Evolutionary conservation across 108 stramenopile genomes (phyloP), one percentile per base, ranked within the genome.

Genomic region (Fragilaria crotonensis): DNA sequence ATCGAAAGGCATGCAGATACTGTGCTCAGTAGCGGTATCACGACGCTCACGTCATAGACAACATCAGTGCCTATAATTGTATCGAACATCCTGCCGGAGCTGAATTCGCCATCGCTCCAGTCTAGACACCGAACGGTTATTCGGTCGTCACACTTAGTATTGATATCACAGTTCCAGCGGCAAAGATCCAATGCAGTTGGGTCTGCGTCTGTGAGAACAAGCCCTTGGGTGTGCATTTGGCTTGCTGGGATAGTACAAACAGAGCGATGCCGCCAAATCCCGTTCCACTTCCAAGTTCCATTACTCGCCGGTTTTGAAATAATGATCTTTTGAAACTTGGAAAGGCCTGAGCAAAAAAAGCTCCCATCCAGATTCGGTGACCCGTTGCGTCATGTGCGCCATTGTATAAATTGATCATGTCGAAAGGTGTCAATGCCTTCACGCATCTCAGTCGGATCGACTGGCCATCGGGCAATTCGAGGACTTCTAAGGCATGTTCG

Each of bases 271-370:
- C 77, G 11, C 71, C 72, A 9, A 80, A 21, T 20, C 86, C 86
- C 2, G 82, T 87, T 5, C 86, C 86, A 60, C 67, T 49, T 1
- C 86, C 86, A 28, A 87, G 60, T 30, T 87, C 86, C 26, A 87
- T 27, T 23, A 77, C 54, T 20, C 60, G 41, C 7, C 64, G 54
- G 1, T 46, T 32, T 19, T 23, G 18, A 30, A 75, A 50, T 21
- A 29, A 57, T 5, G 7, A 11, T 14, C 5, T 36, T 23, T 27
- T 30, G 2, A 46, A 32, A 30, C 4, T n/a, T 25, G 45, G 29
- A 9, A 18, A 3, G 27, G 45, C 14, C 25, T 41, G 19, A 0
- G 52, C 56, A 0, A 81, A 52, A 22, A 64, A 44, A 14, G 86
- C 81, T 19, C 85, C 86, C 61, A 66, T 74, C 86, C 86, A 87